Evolutionary conservation across 306 rosid genomes (phyloP).

Genomic region (Begonia loranthoides): DNA sequence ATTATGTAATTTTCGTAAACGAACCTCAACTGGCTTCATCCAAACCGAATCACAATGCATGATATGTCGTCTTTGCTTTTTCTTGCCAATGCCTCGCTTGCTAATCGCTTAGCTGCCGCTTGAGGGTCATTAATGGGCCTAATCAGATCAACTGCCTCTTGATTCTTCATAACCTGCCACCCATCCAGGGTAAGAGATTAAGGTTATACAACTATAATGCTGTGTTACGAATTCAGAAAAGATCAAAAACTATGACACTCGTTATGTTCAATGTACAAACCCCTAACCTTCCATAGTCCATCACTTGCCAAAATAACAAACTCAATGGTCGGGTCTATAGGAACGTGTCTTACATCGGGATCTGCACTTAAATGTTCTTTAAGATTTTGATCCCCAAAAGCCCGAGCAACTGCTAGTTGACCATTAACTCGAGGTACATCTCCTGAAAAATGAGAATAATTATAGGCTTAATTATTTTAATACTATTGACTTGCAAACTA

Average conservation of each 20-base stretch:
- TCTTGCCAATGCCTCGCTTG: conserved; percentile 15
- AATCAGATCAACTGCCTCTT: conserved; percentile 19
- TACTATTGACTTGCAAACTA: neutral
- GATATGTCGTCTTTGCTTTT: conserved; percentile 27
- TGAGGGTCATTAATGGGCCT: conserved; percentile 19
- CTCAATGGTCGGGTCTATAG: conserved; percentile 2
- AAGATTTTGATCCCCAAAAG: conserved; percentile 13
- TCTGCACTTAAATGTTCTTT: conserved; percentile 13
- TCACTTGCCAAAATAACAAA: conserved; percentile 10
- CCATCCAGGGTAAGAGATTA: conserved; percentile 3
- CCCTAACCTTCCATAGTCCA: conserved; percentile 13
- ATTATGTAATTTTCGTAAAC: too few relatives aligned
- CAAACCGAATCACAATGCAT: conserved; percentile 24
- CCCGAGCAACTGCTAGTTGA: conserved; percentile 13
- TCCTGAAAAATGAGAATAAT: conserved; percentile 1
- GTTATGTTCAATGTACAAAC: neutral
- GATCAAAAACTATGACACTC: neutral
- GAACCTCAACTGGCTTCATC: conserved; percentile 2
- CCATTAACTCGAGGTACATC: conserved; percentile 15
- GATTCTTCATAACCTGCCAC: conserved; percentile 21
- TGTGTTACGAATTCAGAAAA: neutral
- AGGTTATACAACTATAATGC: neutral
- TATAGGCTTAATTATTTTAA: neutral
- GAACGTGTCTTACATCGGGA: conserved; percentile 9
- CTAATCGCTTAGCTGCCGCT: conserved; percentile 21